phyloP scores from a whole-genome alignment of 352 stramenopile species.

The Phytophthora boehmeriae region DNA sequence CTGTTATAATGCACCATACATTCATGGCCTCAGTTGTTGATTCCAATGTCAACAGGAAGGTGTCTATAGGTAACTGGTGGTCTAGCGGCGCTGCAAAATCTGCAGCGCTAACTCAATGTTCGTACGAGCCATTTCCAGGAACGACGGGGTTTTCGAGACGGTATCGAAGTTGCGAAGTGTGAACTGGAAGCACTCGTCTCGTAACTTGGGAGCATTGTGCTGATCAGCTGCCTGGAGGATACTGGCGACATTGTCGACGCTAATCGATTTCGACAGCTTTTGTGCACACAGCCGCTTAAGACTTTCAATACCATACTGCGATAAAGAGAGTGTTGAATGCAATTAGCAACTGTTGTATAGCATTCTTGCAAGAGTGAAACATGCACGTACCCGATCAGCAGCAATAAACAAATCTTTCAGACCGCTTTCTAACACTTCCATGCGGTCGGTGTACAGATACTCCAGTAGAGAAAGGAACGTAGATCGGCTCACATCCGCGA shows the following conservation, averaged over 20 bases:
- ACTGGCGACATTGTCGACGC: constrained; percentile 94
- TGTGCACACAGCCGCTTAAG: constrained; percentile 94
- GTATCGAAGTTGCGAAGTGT: constrained; percentile 98
- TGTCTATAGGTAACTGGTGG: constrained; percentile 6
- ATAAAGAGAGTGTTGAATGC: neutral
- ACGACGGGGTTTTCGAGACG: constrained; percentile 94
- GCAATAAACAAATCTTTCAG: constrained; percentile 94
- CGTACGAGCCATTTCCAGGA: constrained; percentile 97
- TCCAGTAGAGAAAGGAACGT: constrained; percentile 96
- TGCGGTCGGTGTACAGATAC: constrained; percentile 96
- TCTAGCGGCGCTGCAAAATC: constrained; percentile 87
- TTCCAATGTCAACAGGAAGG: constrained; percentile 16
- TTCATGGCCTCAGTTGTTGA: constrained; percentile 1
- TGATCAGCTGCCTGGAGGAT: constrained; percentile 97
- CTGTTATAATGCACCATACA: neutral
- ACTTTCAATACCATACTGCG: constrained; percentile 82
- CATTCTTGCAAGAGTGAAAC: too few relatives aligned
- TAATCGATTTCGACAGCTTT: constrained; percentile 94
- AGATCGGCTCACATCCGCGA: constrained; percentile 87
- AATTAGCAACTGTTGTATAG: neutral
- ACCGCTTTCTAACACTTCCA: constrained; percentile 85
- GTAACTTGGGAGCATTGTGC: constrained; percentile 91
- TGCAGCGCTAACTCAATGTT: constrained; percentile 99
- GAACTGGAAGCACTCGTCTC: constrained; percentile 96
- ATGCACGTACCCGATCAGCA: constrained; percentile 71